Conservation (phyloP, 345 rosid species). For the Barbarea vulgaris region DNA sequence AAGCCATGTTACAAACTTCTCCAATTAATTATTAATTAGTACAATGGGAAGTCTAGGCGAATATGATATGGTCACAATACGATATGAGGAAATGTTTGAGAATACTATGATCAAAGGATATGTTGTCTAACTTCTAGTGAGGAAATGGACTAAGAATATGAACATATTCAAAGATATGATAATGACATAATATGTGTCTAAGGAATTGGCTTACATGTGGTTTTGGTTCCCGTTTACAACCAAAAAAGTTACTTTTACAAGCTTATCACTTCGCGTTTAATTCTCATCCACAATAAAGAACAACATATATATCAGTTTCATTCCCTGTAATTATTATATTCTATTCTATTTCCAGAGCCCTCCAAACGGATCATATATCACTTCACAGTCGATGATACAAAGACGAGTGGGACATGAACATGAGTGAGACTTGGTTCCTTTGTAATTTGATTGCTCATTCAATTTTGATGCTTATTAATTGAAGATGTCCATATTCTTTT, state of each 20-base stretch:
- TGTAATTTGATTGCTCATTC: constrained; percentile 4
- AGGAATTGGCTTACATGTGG: constrained; percentile 16
- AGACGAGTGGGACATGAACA: neutral
- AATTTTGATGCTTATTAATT: constrained; percentile 1
- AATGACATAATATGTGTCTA: constrained; percentile 18
- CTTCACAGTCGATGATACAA: neutral
- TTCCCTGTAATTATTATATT: neutral
- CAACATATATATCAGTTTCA: constrained; percentile 3
- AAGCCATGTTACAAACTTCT: neutral
- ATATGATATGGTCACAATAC: neutral
- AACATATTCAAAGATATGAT: constrained; percentile 5
- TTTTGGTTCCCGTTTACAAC: constrained; percentile 20
- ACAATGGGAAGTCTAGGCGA: neutral
- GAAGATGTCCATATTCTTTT: neutral
- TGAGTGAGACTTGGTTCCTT: neutral
- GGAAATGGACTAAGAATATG: constrained; percentile 34
- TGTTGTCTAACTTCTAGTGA: neutral
- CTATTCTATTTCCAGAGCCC: neutral
- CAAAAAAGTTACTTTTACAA: constrained; percentile 15
- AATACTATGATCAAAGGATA: neutral
- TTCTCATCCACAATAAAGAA: constrained; percentile 24
- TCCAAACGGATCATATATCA: constrained; percentile 6
- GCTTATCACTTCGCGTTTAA: constrained; percentile 20
- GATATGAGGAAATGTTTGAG: neutral
- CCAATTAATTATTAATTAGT: neutral